phyloP scores from a whole-genome alignment of 2,329 filamentous ascomycete species.

The Penicillium sp. region DNA sequence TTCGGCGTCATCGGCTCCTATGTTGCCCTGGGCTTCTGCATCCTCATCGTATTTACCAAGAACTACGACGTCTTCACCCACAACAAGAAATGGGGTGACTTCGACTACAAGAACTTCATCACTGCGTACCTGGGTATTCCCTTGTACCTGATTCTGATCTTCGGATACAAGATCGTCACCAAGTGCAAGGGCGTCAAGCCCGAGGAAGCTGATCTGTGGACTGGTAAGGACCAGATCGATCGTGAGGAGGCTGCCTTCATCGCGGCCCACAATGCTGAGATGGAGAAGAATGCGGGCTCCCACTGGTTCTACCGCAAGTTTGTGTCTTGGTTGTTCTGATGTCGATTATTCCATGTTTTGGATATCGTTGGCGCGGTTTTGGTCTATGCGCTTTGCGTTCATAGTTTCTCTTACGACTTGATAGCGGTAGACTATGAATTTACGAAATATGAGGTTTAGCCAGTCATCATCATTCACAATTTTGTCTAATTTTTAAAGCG shows the following conservation, averaged over 20 bases:
- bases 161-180: constrained; percentile 66
- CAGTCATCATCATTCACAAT: background rate
- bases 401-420: background rate
- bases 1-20: constrained; percentile 72
- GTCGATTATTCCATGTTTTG: no score
- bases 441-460: constrained; percentile 3
- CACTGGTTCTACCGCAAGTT: constrained; percentile 62
- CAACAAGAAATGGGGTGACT: constrained; percentile 54
- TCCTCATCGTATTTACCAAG: constrained; percentile 77
- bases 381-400: background rate
- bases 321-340: constrained; percentile 63
- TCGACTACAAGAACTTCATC: constrained; percentile 76
- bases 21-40: constrained; percentile 69
- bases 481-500: no score
- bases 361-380: background rate
- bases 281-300: constrained; percentile 41
- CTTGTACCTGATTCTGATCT: constrained; percentile 69
- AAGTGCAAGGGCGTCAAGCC: constrained; percentile 60
- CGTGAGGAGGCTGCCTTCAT: constrained; percentile 72
- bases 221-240: constrained; percentile 73
- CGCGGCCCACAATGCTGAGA: constrained; percentile 54
- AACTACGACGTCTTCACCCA: constrained; percentile 74
- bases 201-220: constrained; percentile 68
- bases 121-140: constrained; percentile 78
- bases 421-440: constrained; percentile 2